phyloP scores from a whole-genome alignment of 2,329 filamentous ascomycete species.

The Thelonectria blattea region DNA sequence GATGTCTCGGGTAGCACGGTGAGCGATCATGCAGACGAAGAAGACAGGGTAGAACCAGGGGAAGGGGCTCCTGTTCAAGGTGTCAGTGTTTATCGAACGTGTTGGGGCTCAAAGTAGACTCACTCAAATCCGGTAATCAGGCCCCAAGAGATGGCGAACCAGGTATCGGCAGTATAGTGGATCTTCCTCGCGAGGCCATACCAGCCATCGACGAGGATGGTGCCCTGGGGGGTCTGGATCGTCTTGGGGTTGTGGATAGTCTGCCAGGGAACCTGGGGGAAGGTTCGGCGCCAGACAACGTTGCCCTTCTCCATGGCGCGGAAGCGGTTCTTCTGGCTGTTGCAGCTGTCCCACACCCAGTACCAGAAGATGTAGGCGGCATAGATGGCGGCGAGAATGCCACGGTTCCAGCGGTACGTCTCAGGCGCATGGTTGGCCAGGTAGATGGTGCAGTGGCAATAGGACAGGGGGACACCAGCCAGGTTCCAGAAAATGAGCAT shows the following conservation, averaged over 20 bases:
- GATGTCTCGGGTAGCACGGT: constrained; percentile 79
- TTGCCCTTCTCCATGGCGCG: constrained; percentile 79
- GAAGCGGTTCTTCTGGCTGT: constrained; percentile 94
- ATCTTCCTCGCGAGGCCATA: constrained; percentile 74
- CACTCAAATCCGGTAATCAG: constrained; percentile 57
- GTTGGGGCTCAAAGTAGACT: constrained; percentile 10
- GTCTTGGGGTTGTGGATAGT: constrained; percentile 80
- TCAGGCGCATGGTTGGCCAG: constrained; percentile 82
- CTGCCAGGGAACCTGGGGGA: constrained; percentile 91
- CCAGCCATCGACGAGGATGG: constrained; percentile 85
- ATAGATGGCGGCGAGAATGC: constrained; percentile 69
- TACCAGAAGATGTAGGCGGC: constrained; percentile 81
- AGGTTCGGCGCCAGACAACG: constrained; percentile 73
- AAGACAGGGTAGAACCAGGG: constrained; percentile 92
- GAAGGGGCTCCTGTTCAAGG: constrained; percentile 66
- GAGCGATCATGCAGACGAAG: constrained; percentile 81
- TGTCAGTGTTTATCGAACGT: constrained; percentile 15
- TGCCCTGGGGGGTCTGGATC: constrained; percentile 75
- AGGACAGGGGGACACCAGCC: constrained; percentile 86
- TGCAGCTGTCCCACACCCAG: constrained; percentile 91
- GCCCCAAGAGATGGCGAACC: constrained; percentile 59
- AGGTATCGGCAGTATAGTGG: constrained; percentile 56
- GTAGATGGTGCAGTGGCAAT: constrained; percentile 93
- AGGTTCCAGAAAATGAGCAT: constrained; percentile 99
- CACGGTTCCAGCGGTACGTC: constrained; percentile 78